Conservation (phyloP, 1,284 basidiomycete species). For the Hymenochaete sp. region DNA sequence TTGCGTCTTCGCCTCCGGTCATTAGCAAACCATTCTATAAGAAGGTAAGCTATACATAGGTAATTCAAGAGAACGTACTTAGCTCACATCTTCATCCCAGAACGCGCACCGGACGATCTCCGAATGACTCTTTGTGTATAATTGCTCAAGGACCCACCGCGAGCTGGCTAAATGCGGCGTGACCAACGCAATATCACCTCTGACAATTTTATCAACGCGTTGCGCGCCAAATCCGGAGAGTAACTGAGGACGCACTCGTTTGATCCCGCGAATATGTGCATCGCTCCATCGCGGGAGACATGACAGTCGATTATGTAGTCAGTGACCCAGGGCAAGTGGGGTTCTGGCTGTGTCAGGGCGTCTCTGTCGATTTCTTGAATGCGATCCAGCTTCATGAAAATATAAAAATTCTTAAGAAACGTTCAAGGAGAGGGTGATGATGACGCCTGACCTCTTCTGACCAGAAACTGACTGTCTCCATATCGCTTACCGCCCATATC, state of each 20-base stretch:
- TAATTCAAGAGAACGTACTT: slow-evolving; percentile 8
- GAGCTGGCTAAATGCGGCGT: slow-evolving; percentile 34
- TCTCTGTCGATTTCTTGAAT: slow-evolving; percentile 40
- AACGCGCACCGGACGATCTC: slow-evolving; percentile 50
- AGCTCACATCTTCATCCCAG: slow-evolving; percentile 44
- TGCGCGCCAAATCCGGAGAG: too few species aligned
- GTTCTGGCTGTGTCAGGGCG: slow-evolving; percentile 38
- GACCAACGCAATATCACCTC: slow-evolving; percentile 51
- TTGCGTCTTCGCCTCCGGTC: slow-evolving; percentile 57
- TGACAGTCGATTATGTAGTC: slow-evolving; percentile 51
- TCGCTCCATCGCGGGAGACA: slow-evolving; percentile 23
- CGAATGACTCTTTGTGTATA: slow-evolving; percentile 43
- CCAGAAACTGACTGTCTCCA: slow-evolving; percentile 80
- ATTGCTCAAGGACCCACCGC: slow-evolving; percentile 42
- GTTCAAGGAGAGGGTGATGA: background rate
- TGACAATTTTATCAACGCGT: slow-evolving; percentile 22
- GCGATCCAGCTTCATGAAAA: slow-evolving; percentile 38
- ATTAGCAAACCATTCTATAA: slow-evolving; percentile 39
- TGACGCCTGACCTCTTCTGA: slow-evolving; percentile 44
- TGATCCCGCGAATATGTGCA: slow-evolving; percentile 48
- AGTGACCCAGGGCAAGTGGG: slow-evolving; percentile 45
- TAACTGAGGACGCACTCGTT: slow-evolving; percentile 40
- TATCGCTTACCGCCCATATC: slow-evolving; percentile 72
- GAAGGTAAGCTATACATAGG: background rate
- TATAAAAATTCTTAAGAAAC: slow-evolving; percentile 1